These are phyloP conservation scores for Kodamaea nitidulidarum DNA, from an alignment of 805 yeast species.

Conservation along the genomic window DNA sequence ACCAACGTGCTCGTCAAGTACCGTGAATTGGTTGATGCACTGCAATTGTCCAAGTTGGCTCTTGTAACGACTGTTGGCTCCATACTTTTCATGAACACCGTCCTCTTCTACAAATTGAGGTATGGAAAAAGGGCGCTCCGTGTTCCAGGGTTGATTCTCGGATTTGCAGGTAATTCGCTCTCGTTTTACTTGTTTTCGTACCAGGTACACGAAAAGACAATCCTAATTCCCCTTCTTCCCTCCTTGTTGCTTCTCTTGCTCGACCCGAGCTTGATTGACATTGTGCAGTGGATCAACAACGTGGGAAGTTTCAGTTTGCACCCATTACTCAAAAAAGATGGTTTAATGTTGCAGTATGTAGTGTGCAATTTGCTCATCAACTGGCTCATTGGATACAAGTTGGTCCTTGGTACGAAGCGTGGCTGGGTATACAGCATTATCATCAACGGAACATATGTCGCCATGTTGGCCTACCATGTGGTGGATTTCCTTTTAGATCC, in stretches of 20 bases:
- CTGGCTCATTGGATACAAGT: conserved; percentile 60
- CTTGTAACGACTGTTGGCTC: conserved; percentile 47
- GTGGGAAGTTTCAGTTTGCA: conserved; percentile 80
- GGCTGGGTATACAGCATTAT: conserved; percentile 23
- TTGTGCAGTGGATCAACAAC: conserved; percentile 84
- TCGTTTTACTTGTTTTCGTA: conserved; percentile 87
- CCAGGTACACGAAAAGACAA: conserved; percentile 95
- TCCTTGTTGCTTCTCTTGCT: conserved; percentile 61
- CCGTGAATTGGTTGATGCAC: conserved; percentile 47
- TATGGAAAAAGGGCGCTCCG: conserved; percentile 9
- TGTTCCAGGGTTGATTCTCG: conserved; percentile 45
- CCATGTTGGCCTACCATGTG: conserved; percentile 47
- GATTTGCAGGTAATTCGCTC: conserved; percentile 78
- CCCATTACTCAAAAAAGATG: conserved; percentile 75
- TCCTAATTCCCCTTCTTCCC: conserved; percentile 83
- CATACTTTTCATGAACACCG: conserved; percentile 22
- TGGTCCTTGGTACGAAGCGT: conserved; percentile 15
- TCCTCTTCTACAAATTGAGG: conserved; percentile 11
- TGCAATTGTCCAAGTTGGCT: conserved; percentile 58
- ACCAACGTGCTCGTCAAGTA: conserved; percentile 75
- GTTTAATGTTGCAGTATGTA: conserved; percentile 65
- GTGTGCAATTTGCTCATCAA: conserved; percentile 57
- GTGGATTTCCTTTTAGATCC: conserved; percentile 51
- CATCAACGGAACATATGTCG: conserved; percentile 31
- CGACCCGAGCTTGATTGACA: conserved; percentile 58